phyloP scores from a whole-genome alignment of 495 filamentous ascomycete genomes.

The Hyphodiscus hymeniophilus region DNA sequence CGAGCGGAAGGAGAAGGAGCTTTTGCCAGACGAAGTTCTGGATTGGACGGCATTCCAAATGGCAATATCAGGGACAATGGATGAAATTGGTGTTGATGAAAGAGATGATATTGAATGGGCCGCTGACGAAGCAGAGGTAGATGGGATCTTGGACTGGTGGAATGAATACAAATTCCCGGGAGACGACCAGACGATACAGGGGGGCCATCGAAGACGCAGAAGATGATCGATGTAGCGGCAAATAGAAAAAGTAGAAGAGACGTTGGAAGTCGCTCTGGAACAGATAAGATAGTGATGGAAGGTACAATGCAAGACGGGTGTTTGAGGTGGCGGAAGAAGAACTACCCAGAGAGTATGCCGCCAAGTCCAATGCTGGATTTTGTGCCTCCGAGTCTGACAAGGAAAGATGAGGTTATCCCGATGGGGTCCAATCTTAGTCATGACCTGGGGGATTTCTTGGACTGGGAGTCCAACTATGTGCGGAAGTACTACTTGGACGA shows the following conservation, averaged over 20 bases:
- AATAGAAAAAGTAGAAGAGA: no score
- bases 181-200: conserved; percentile 26
- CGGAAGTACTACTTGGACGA: neutral
- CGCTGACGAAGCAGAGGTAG: conserved; percentile 33
- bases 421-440: conserved; percentile 49
- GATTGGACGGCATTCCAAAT: conserved; percentile 53
- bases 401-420: conserved; percentile 30
- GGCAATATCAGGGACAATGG: conserved; percentile 41
- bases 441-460: conserved; percentile 42
- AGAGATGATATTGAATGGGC: conserved; percentile 19
- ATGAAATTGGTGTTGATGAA: neutral
- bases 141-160: conserved; percentile 38
- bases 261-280: no score
- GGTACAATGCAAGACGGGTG: neutral
- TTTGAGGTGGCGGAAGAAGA: conserved; percentile 10
- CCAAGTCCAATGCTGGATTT: conserved; percentile 44
- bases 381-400: neutral
- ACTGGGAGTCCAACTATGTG: conserved; percentile 32
- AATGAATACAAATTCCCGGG: conserved; percentile 30
- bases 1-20: neutral
- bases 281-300: neutral
- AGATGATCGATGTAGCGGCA: neutral
- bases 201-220: neutral
- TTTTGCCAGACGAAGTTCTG: conserved; percentile 19
- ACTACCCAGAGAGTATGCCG: conserved; percentile 28